Percentiles rank a stretch among this genome's conserved stretches.
Conservation (phyloP, 1,284 basidiomycete genomes). For the Sanghuangporus baumii region DNA sequence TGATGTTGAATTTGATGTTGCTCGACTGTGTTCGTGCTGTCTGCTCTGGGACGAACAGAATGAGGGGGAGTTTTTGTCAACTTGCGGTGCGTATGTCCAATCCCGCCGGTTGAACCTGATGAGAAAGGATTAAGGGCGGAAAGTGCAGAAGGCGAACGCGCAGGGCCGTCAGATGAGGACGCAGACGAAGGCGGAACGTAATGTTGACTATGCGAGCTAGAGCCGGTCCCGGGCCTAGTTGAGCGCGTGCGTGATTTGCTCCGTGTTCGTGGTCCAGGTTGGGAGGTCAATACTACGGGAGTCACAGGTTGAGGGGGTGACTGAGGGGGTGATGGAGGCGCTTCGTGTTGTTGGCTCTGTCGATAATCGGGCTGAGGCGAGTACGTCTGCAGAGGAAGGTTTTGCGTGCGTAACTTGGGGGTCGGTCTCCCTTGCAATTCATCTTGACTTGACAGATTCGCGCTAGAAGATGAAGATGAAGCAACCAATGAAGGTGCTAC, state of each 20-base stretch:
- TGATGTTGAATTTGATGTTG: neutral
- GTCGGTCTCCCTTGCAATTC: neutral
- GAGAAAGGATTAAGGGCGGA: neutral
- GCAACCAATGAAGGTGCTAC: neutral
- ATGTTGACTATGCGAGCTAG: constrained; percentile 2
- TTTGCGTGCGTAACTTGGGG: constrained; percentile 2
- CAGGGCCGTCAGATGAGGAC: constrained; percentile 7
- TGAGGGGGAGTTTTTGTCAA: constrained; percentile 7
- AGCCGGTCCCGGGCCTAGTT: neutral
- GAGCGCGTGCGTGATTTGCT: constrained; percentile 8
- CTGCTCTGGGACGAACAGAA: neutral
- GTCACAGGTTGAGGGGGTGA: constrained; percentile 9
- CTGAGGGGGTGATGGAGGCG: constrained; percentile 11
- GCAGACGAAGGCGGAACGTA: constrained; percentile 13
- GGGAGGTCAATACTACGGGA: neutral
- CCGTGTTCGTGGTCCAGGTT: neutral
- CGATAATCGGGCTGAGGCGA: neutral
- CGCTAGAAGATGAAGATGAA: constrained; percentile 1
- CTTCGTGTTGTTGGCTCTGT: neutral
- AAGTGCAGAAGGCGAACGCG: constrained; percentile 1
- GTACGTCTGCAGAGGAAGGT: neutral
- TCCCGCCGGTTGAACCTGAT: neutral
- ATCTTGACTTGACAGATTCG: neutral
- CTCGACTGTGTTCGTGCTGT: neutral
- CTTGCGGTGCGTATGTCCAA: neutral